phyloP scores from a whole-genome alignment of 108 stramenopile species.

The Cyclotella cryptica region DNA sequence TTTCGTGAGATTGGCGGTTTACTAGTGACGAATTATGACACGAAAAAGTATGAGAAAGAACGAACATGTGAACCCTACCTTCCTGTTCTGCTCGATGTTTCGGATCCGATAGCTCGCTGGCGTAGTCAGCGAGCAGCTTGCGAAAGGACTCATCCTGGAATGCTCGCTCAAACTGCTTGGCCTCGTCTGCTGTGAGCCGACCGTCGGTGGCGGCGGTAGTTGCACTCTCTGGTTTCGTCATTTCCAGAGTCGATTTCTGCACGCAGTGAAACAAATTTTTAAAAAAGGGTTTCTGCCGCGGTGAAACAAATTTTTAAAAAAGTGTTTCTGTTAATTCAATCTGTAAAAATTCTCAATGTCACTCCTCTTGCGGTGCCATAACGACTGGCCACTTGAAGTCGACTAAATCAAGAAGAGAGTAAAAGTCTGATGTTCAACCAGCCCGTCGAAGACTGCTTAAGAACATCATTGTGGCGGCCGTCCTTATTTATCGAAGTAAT shows the following conservation, averaged over 20 bases:
- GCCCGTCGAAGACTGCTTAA: too few relatives aligned
- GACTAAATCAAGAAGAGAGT: too few relatives aligned
- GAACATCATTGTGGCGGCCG: too few relatives aligned
- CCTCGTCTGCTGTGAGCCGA: slow-evolving; percentile 40
- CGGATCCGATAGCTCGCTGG: slow-evolving; percentile 64
- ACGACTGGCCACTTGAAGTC: too few relatives aligned
- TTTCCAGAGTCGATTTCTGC: neutral
- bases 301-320: too few relatives aligned
- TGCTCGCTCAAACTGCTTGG: slow-evolving; percentile 46
- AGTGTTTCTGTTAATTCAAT: too few relatives aligned
- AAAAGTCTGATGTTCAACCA: too few relatives aligned
- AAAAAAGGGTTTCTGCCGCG: too few relatives aligned
- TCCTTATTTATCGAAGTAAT: too few relatives aligned
- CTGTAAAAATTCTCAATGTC: too few relatives aligned
- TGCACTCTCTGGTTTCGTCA: neutral
- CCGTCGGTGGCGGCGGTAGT: slow-evolving; percentile 8
- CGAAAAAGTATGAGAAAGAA: neutral
- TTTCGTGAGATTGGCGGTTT: neutral
- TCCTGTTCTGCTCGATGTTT: slow-evolving; percentile 66
- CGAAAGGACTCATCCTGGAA: slow-evolving; percentile 66
- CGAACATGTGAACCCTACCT: neutral
- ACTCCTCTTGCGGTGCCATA: too few relatives aligned
- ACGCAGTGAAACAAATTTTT: too few relatives aligned
- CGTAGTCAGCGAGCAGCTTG: slow-evolving; percentile 65
- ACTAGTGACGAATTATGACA: neutral